Percentiles rank a stretch among this genome's conserved stretches.
Conservation (phyloP, 805 yeast genomes). For the Schwanniomyces pseudopolymorphus region DNA sequence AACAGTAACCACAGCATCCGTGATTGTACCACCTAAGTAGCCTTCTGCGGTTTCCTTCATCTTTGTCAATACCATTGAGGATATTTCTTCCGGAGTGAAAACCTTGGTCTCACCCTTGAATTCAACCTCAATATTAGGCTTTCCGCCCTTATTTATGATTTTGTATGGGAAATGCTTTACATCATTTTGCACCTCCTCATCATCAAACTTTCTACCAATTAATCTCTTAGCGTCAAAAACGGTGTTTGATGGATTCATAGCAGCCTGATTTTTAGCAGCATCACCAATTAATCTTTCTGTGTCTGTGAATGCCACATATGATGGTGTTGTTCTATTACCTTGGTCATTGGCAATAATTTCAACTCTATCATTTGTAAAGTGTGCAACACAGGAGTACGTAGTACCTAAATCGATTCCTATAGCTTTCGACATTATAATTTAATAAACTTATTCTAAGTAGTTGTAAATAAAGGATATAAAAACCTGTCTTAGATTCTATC, state of each 20-base stretch:
- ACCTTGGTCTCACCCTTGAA: conserved; percentile 81
- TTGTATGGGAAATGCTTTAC: conserved; percentile 74
- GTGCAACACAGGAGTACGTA: conserved; percentile 95
- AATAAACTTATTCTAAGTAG: background rate
- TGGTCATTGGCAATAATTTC: conserved; percentile 97
- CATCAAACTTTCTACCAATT: conserved; percentile 85
- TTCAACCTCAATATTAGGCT: conserved; percentile 80
- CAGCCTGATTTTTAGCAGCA: conserved; percentile 97
- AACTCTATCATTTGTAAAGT: conserved; percentile 86
- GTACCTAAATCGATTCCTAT: conserved; percentile 94
- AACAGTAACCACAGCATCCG: conserved; percentile 92
- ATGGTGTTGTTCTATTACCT: conserved; percentile 98
- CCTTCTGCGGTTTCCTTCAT: conserved; percentile 93
- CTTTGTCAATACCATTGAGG: conserved; percentile 88
- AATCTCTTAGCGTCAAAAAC: conserved; percentile 91
- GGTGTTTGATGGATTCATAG: conserved; percentile 88
- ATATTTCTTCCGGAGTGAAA: conserved; percentile 92
- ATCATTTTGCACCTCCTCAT: conserved; percentile 68
- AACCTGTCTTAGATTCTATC: too few relatives aligned
- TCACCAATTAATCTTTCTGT: conserved; percentile 93
- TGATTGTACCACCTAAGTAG: conserved; percentile 53
- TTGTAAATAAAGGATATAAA: too few relatives aligned
- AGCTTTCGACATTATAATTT: conserved; percentile 47
- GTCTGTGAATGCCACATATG: conserved; percentile 92
- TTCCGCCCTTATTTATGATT: conserved; percentile 69